These are phyloP conservation scores for Mycena galericulata DNA, from an alignment of 768 basidiomycete genomes.

Conservation along the genomic window DNA sequence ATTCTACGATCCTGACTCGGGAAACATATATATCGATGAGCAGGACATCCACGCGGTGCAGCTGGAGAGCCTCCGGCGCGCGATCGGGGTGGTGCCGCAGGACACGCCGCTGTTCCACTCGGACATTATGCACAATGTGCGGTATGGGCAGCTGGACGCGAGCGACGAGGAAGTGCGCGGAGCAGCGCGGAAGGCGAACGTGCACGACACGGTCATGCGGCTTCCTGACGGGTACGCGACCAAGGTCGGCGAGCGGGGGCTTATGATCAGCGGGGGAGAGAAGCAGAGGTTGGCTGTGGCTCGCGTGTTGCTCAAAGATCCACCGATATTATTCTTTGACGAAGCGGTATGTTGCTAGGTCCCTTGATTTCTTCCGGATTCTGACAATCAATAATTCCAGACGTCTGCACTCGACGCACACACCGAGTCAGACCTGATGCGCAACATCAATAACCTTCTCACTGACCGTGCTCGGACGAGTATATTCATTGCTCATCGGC, in stretches of 20 bases:
- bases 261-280: slow-evolving; percentile 99
- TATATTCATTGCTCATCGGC: slow-evolving; percentile 95
- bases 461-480: slow-evolving; percentile 87
- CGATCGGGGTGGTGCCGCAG: slow-evolving; percentile 96
- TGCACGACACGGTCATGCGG: slow-evolving; percentile 81
- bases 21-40: slow-evolving; percentile 87
- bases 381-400: slow-evolving; percentile 52
- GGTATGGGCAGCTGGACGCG: slow-evolving; percentile 91
- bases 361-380: slow-evolving; percentile 14
- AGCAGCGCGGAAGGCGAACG: slow-evolving; percentile 88
- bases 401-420: slow-evolving; percentile 96
- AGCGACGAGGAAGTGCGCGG: slow-evolving; percentile 90
- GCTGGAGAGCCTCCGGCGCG: slow-evolving; percentile 75
- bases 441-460: slow-evolving; percentile 87
- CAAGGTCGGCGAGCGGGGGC: slow-evolving; percentile 93
- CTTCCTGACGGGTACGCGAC: slow-evolving; percentile 91
- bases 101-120: slow-evolving; percentile 98
- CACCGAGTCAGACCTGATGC: slow-evolving; percentile 95
- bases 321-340: slow-evolving; percentile 96
- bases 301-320: slow-evolving; percentile 91
- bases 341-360: slow-evolving; percentile 83
- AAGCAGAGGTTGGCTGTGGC: slow-evolving; percentile 98
- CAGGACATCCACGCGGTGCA: slow-evolving; percentile 86
- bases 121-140: slow-evolving; percentile 94
- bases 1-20: slow-evolving; percentile 89